Conservation (phyloP, 768 basidiomycete species). For the Tylopilus intermedius region DNA sequence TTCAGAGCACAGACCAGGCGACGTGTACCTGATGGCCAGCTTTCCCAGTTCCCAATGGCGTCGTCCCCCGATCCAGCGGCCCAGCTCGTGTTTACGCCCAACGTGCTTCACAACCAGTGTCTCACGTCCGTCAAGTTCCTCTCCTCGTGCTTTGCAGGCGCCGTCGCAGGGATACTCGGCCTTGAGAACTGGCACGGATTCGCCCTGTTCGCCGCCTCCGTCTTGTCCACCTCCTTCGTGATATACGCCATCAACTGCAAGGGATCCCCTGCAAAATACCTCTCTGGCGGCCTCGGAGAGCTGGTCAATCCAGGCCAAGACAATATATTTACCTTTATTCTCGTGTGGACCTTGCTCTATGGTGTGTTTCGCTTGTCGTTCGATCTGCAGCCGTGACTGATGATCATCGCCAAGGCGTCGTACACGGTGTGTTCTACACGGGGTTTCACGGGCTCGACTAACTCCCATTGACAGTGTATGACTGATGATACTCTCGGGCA, state of each 20-base stretch:
- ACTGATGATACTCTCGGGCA: constrained; percentile 20
- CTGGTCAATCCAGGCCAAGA: constrained; percentile 84
- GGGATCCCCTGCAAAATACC: constrained; percentile 56
- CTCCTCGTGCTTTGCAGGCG: constrained; percentile 80
- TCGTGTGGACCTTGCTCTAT: constrained; percentile 92
- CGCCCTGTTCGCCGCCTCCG: constrained; percentile 65
- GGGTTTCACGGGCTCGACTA: constrained; percentile 3
- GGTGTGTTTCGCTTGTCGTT: constrained; percentile 45
- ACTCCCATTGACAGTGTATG: constrained; percentile 34
- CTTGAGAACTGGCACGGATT: constrained; percentile 84
- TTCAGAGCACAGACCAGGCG: too few relatives aligned
- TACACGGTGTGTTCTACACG: constrained; percentile 38
- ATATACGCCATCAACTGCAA: constrained; percentile 70
- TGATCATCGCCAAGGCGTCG: constrained; percentile 33
- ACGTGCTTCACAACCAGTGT: constrained; percentile 59
- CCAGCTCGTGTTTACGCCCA: constrained; percentile 62
- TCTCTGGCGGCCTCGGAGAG: constrained; percentile 59
- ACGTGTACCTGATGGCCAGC: too few relatives aligned
- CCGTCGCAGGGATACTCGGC: constrained; percentile 84
- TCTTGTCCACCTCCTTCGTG: constrained; percentile 59
- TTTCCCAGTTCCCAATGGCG: constrained; percentile 33
- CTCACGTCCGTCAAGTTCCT: constrained; percentile 72
- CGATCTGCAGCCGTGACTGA: constrained; percentile 1
- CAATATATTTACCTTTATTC: constrained; percentile 83
- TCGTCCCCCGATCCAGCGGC: constrained; percentile 45